Evolutionary conservation across 2,329 filamentous ascomycete species (phyloP).

Genomic region (Nemania sp.): DNA sequence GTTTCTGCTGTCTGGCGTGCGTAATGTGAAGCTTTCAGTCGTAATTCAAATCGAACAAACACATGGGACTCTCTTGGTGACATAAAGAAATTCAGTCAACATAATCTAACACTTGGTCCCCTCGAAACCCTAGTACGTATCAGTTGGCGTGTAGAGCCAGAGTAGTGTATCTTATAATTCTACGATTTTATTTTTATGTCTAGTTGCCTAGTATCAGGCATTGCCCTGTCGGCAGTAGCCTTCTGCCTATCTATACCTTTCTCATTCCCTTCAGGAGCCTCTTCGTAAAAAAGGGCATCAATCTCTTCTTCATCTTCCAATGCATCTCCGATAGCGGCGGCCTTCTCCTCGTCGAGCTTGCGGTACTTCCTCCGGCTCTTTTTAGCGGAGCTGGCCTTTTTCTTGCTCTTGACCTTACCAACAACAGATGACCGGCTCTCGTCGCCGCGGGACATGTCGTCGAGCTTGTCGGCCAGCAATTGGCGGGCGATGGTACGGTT

Average conservation of each 20-base stretch:
- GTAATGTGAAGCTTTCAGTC: constrained; percentile 46
- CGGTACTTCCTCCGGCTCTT: constrained; percentile 86
- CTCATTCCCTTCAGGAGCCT: constrained; percentile 25
- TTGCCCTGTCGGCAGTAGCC: constrained; percentile 1
- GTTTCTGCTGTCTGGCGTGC: constrained; percentile 54
- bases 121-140: neutral
- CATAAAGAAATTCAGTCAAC: neutral
- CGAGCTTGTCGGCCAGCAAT: constrained; percentile 79
- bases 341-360: constrained; percentile 66
- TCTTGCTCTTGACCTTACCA: constrained; percentile 71
- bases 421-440: constrained; percentile 75
- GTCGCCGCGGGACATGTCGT: constrained; percentile 78
- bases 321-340: constrained; percentile 43
- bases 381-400: constrained; percentile 80
- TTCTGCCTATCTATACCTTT: constrained; percentile 18
- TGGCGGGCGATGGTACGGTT: constrained; percentile 88
- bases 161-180: neutral
- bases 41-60: constrained; percentile 25
- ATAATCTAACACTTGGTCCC: neutral
- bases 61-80: constrained; percentile 12
- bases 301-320: constrained; percentile 40
- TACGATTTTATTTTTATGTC: constrained; percentile 11
- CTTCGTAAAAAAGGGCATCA: constrained; percentile 31
- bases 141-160: neutral
- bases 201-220: constrained; percentile 21